These are phyloP conservation scores for Naganishia albida DNA, from an alignment of 1,284 basidiomycete species.

Conservation along the genomic window DNA sequence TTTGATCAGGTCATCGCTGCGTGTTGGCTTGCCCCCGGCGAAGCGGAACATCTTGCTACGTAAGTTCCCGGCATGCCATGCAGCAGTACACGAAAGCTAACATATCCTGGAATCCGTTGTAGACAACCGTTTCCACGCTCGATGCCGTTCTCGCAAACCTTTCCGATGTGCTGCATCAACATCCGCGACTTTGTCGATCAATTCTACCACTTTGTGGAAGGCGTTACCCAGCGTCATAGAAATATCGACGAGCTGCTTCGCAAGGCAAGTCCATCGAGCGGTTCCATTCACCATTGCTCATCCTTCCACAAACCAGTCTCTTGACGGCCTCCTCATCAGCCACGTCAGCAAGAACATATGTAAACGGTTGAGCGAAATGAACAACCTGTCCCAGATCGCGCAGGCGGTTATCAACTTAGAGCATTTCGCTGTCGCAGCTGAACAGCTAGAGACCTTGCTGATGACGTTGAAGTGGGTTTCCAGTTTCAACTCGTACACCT, in stretches of 20 bases:
- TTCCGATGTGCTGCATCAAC: slow-evolving; percentile 93
- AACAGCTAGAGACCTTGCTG: slow-evolving; percentile 82
- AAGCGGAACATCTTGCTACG: slow-evolving; percentile 66
- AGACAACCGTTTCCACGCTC: slow-evolving; percentile 72
- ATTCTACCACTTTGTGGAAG: slow-evolving; percentile 96
- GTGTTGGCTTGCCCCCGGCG: slow-evolving; percentile 78
- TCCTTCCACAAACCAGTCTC: slow-evolving; percentile 61
- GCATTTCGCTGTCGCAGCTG: slow-evolving; percentile 83
- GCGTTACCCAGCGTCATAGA: slow-evolving; percentile 84
- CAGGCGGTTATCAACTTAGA: slow-evolving; percentile 93
- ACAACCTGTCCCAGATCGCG: slow-evolving; percentile 85
- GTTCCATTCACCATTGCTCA: background rate
- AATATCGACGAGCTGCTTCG: slow-evolving; percentile 90
- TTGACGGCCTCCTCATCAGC: slow-evolving; percentile 79
- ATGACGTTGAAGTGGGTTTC: slow-evolving; percentile 65
- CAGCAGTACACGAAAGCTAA: background rate
- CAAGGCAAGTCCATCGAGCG: slow-evolving; percentile 63
- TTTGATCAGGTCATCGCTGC: slow-evolving; percentile 74
- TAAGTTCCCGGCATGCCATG: slow-evolving; percentile 51
- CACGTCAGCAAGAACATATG: slow-evolving; percentile 79
- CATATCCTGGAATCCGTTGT: background rate
- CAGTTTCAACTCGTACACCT: background rate
- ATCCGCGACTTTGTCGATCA: slow-evolving; percentile 91
- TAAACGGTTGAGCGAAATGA: slow-evolving; percentile 68
- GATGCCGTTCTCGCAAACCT: slow-evolving; percentile 93